Conservation (phyloP, 805 yeast genomes). For the Saccharomycopsis lassenensis region DNA sequence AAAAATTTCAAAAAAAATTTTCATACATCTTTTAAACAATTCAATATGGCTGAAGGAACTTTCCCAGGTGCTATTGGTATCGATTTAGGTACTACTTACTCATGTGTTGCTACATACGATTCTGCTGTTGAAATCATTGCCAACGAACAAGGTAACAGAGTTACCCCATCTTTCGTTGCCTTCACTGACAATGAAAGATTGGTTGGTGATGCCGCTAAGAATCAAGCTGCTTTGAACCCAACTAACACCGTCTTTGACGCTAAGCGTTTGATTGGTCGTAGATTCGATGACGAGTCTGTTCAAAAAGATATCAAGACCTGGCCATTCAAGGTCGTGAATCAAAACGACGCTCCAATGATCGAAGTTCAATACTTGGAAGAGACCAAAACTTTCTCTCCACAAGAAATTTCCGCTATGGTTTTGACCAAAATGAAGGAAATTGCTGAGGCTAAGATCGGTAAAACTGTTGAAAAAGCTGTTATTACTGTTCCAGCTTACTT, state of each 20-base stretch:
- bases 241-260: conserved; percentile 73
- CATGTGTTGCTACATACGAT: conserved; percentile 74
- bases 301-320: conserved; percentile 87
- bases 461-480: conserved; percentile 63
- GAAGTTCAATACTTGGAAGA: conserved; percentile 64
- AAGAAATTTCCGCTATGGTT: conserved; percentile 68
- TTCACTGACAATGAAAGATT: conserved; percentile 70
- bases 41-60: conserved; percentile 91
- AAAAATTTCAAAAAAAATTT: conserved; percentile 2
- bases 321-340: conserved; percentile 67
- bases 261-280: conserved; percentile 72
- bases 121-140: conserved; percentile 71
- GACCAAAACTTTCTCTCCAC: conserved; percentile 60
- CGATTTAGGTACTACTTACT: conserved; percentile 87
- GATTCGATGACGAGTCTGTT: conserved; percentile 64
- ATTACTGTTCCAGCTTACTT: conserved; percentile 73
- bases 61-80: conserved; percentile 99
- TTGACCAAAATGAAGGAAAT: conserved; percentile 75
- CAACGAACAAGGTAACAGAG: conserved; percentile 82
- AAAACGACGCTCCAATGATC: conserved; percentile 55
- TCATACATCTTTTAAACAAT: too few species aligned
- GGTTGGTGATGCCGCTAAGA: conserved; percentile 77
- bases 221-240: conserved; percentile 75
- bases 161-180: conserved; percentile 73
- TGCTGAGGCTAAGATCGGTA: conserved; percentile 69